phyloP scores from a whole-genome alignment of 1,284 basidiomycete species.

The Volvariella volvacea region DNA sequence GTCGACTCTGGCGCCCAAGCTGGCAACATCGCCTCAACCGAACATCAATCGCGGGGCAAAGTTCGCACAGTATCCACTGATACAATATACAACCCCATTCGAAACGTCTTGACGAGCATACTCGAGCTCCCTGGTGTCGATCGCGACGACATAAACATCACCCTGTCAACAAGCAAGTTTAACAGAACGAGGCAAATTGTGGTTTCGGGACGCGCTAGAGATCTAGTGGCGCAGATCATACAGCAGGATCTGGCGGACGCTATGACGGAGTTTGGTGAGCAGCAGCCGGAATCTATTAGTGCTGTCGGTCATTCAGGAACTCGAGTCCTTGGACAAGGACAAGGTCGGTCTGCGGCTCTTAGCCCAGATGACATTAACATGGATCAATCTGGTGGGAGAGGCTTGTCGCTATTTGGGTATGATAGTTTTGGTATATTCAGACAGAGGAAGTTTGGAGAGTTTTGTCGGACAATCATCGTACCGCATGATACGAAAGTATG shows the following conservation, averaged over 20 bases:
- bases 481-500: conserved; percentile 16
- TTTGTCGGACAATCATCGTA: too few relatives aligned
- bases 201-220: conserved; percentile 35
- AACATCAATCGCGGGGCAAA: conserved; percentile 9
- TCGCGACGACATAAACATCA: conserved; percentile 43
- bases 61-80: conserved; percentile 38
- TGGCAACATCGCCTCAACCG: conserved; percentile 8
- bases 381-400: too few relatives aligned
- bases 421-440: too few relatives aligned
- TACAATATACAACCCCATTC: conserved; percentile 37
- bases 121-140: conserved; percentile 61
- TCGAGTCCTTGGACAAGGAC: conserved; percentile 21
- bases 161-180: conserved; percentile 45
- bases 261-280: conserved; percentile 34
- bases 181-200: conserved; percentile 51
- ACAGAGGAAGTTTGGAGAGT: too few relatives aligned
- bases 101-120: conserved; percentile 42
- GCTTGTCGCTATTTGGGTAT: too few relatives aligned
- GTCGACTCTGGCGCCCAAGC: background rate
- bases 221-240: conserved; percentile 17
- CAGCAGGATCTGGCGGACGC: conserved; percentile 11
- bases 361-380: too few relatives aligned
- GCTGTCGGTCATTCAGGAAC: conserved; percentile 47
- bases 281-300: conserved; percentile 46
- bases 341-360: background rate